A percentile compares a stretch with the other conserved stretches of the same genome.
Conservation (phyloP, 768 basidiomycete genomes). For the Trametes punicea region DNA sequence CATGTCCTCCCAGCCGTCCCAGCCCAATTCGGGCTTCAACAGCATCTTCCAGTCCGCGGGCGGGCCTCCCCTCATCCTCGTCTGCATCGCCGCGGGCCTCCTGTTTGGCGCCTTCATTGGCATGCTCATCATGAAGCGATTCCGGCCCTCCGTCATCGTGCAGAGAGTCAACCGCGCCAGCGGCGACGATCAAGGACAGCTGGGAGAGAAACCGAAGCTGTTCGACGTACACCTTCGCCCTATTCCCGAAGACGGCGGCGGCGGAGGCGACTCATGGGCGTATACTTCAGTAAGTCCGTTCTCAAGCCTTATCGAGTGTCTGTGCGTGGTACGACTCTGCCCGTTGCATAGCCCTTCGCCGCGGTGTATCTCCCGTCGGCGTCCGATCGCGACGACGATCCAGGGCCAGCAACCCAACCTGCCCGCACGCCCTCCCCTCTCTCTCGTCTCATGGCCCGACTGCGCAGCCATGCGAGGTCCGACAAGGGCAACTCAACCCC, state of each 20-base stretch:
- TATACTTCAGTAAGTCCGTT: not conserved
- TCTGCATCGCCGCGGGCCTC: constrained; percentile 23
- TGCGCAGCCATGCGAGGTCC: not conserved
- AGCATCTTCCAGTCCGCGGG: constrained; percentile 19
- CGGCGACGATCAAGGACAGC: not conserved
- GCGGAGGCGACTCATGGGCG: not conserved
- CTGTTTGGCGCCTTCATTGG: constrained; percentile 21
- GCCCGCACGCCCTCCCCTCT: not conserved
- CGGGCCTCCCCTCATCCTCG: constrained; percentile 26
- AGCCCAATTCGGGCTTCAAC: not conserved
- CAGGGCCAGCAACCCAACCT: not conserved
- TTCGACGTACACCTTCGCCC: constrained; percentile 12
- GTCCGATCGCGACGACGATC: no score
- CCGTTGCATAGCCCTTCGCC: constrained; percentile 10
- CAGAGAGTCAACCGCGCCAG: not conserved
- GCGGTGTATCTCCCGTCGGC: constrained; percentile 2
- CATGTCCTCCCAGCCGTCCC: not conserved
- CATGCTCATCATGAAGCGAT: constrained; percentile 17
- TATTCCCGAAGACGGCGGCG: not conserved
- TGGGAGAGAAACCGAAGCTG: constrained; percentile 19
- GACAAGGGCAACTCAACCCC: not conserved
- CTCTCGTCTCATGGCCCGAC: not conserved
- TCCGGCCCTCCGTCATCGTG: constrained; percentile 17
- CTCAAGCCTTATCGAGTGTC: not conserved
- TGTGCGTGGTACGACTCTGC: not conserved